These are phyloP conservation scores for Candida coquimbonensis DNA, from an alignment of 805 yeast species.

Conservation along the genomic window DNA sequence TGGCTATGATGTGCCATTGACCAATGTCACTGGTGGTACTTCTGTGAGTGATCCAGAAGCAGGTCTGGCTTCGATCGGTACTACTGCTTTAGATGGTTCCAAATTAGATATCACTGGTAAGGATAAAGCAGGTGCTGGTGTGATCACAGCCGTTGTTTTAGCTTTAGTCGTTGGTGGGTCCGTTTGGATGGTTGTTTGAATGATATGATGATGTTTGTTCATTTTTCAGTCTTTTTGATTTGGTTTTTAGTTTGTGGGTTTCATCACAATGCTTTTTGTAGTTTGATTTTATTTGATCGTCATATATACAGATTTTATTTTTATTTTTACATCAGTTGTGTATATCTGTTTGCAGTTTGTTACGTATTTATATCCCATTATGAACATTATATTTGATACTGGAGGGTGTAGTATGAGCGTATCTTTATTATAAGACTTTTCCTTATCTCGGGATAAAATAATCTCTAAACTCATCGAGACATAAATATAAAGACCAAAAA, in stretches of 20 bases:
- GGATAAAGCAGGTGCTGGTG: slow-evolving; percentile 87
- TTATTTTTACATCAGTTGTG: background rate
- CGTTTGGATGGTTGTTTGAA: slow-evolving; percentile 60
- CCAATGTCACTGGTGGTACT: slow-evolving; percentile 45
- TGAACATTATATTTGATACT: background rate
- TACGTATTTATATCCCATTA: background rate
- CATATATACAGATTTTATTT: too few species aligned
- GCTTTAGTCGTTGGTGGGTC: slow-evolving; percentile 56
- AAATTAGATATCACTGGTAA: slow-evolving; percentile 43
- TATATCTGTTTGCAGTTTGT: background rate
- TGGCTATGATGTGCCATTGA: slow-evolving; percentile 33
- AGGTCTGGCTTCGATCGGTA: slow-evolving; percentile 36
- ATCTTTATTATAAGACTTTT: too few species aligned
- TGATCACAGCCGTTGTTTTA: slow-evolving; percentile 71
- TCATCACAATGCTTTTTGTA: background rate
- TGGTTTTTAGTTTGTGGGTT: background rate
- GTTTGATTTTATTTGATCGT: too few species aligned
- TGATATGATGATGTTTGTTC: background rate
- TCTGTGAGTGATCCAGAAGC: slow-evolving; percentile 49
- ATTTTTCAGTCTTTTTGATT: background rate
- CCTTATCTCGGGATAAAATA: too few species aligned
- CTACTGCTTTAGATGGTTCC: slow-evolving; percentile 26
- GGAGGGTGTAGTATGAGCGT: background rate
- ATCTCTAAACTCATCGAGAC: too few species aligned
- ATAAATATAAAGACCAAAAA: background rate